Percentiles rank a stretch among this genome's conserved stretches.
phyloP scores from a whole-genome alignment of 306 rosid genomes.

The Erythrophleum fordii region DNA sequence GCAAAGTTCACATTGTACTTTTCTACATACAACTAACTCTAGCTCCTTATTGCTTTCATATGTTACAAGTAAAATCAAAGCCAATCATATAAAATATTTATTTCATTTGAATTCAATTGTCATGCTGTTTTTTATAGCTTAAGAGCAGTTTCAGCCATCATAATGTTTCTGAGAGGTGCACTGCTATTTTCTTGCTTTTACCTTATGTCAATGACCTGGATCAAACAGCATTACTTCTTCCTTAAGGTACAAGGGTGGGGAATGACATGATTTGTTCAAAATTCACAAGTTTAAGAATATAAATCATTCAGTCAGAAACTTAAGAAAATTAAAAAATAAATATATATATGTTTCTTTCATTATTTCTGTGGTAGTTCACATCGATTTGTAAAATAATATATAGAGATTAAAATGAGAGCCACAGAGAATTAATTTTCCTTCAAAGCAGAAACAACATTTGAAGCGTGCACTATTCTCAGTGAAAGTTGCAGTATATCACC shows the following conservation, averaged over 20 bases:
- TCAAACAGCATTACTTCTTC: not conserved
- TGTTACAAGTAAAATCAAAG: not conserved
- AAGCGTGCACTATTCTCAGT: not conserved
- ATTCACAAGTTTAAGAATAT: not conserved
- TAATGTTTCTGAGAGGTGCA: not conserved
- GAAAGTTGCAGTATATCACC: not conserved
- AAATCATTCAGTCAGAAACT: not conserved
- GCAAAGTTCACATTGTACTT: constrained; percentile 5
- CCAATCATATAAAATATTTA: not conserved
- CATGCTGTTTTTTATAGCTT: not conserved
- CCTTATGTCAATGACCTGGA: not conserved
- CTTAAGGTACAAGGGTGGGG: not conserved
- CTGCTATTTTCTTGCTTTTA: not conserved
- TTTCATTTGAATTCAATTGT: constrained; percentile 1
- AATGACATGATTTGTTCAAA: not conserved
- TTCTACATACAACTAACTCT: not conserved
- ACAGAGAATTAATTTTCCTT: not conserved
- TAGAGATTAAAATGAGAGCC: not conserved
- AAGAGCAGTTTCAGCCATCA: not conserved
- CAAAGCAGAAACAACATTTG: constrained; percentile 16
- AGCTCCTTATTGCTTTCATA: not conserved
- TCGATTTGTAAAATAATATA: not conserved
- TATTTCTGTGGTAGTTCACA: not conserved
- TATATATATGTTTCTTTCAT: too few species aligned
- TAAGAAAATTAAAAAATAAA: not conserved